phyloP scores from a whole-genome alignment of 1,139 yeast species.

The Pneumocystis sp. region DNA sequence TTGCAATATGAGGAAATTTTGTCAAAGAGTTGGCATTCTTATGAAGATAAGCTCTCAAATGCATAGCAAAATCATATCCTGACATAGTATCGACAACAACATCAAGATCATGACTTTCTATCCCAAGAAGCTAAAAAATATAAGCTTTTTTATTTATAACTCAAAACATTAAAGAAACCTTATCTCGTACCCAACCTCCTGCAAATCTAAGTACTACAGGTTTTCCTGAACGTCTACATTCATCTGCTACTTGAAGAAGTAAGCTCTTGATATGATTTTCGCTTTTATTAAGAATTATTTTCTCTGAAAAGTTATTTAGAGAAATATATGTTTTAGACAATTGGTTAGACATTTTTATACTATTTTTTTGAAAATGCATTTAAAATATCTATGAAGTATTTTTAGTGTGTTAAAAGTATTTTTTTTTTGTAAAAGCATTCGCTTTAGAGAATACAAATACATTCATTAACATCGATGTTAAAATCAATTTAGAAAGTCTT shows the following conservation, averaged over 20 bases:
- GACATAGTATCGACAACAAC: conserved; percentile 73
- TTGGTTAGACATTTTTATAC: not conserved
- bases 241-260: not conserved
- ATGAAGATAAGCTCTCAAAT: conserved; percentile 41
- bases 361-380: not conserved
- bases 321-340: not conserved
- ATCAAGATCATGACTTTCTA: conserved; percentile 72
- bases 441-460: not conserved
- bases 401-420: not conserved
- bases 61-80: conserved; percentile 73
- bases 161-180: conserved; percentile 20
- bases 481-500: too few relatives aligned
- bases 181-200: conserved; percentile 99
- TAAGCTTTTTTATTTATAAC: too few relatives aligned
- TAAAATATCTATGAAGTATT: not conserved
- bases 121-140: conserved; percentile 40
- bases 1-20: conserved; percentile 44
- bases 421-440: not conserved
- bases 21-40: conserved; percentile 17
- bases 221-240: not conserved
- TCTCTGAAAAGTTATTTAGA: not conserved
- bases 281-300: not conserved
- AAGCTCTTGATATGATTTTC: not conserved
- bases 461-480: not conserved
- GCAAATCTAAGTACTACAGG: conserved; percentile 48